phyloP scores from a whole-genome alignment of 176 grass and related monocot genomes.

The Cenchrus purpureus region DNA sequence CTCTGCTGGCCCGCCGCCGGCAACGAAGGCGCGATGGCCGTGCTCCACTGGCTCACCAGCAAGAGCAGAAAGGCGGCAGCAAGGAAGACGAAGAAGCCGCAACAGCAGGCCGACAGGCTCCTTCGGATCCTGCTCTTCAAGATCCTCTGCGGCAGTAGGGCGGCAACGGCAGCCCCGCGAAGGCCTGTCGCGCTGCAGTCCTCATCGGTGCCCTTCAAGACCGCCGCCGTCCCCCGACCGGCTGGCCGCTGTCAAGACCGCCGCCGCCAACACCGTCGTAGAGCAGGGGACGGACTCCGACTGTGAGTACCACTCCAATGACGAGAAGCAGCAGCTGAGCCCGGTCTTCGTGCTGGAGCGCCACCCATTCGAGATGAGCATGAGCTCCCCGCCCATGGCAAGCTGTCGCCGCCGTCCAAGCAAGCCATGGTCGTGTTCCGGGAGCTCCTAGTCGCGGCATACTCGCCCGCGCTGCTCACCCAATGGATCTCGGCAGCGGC shows the following conservation, averaged over 20 bases:
- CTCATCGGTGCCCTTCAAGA: constrained; percentile 43
- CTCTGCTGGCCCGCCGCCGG: constrained; percentile 61
- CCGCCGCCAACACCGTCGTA: neutral
- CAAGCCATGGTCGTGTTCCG: too few species aligned
- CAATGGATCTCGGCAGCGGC: too few species aligned
- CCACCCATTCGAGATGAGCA: constrained; percentile 49
- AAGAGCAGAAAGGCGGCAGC: constrained; percentile 18
- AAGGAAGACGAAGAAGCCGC: neutral
- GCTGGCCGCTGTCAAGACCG: constrained; percentile 25
- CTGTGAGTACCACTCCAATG: constrained; percentile 31
- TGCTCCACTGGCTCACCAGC: constrained; percentile 50
- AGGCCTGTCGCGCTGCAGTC: constrained; percentile 48
- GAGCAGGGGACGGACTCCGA: neutral
- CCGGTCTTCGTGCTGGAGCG: constrained; percentile 61
- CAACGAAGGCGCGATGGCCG: constrained; percentile 19
- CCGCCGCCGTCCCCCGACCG: neutral
- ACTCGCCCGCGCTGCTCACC: too few species aligned
- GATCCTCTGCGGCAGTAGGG: constrained; percentile 47
- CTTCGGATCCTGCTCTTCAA: constrained; percentile 61
- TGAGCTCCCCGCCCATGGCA: too few species aligned
- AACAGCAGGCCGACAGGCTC: neutral
- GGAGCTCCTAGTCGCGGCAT: too few species aligned
- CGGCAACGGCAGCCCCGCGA: neutral
- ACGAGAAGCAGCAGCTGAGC: constrained; percentile 74
- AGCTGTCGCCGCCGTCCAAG: too few species aligned